Evolutionary conservation across 2,329 filamentous ascomycete genomes (phyloP).

Genomic region (Colletotrichum sp.): DNA sequence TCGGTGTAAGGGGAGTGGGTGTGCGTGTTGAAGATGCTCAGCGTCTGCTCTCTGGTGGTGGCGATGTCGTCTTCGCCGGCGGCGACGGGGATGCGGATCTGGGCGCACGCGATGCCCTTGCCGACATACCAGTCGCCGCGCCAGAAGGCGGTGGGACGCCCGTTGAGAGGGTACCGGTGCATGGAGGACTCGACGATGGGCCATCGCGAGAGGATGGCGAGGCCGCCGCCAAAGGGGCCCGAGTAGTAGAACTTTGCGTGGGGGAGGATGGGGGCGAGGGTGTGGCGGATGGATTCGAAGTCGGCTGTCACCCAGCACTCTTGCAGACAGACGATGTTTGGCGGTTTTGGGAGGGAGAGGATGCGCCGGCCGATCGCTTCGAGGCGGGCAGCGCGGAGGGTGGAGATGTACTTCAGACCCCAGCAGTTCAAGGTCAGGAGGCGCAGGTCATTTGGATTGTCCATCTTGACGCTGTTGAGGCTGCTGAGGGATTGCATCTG

Average conservation of each 20-base stretch:
- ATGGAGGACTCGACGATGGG: constrained; percentile 90
- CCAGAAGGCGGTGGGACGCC: constrained; percentile 91
- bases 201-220: constrained; percentile 91
- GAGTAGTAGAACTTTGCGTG: constrained; percentile 93
- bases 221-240: constrained; percentile 86
- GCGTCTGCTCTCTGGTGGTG: constrained; percentile 60
- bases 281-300: constrained; percentile 77
- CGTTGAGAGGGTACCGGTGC: constrained; percentile 88
- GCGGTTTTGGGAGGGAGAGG: constrained; percentile 68
- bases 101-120: constrained; percentile 88
- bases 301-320: constrained; percentile 93
- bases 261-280: constrained; percentile 77
- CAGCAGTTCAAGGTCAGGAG: constrained; percentile 95
- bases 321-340: constrained; percentile 90
- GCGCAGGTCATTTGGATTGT: constrained; percentile 65
- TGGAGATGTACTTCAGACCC: constrained; percentile 89
- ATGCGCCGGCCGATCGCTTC: constrained; percentile 84
- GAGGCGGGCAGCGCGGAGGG: constrained; percentile 78
- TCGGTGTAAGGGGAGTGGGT: constrained; percentile 85
- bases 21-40: constrained; percentile 89
- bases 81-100: constrained; percentile 51
- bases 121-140: constrained; percentile 96
- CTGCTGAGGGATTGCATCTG: background rate
- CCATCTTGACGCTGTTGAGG: constrained; percentile 27
- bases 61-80: background rate